Percentiles rank a stretch among this genome's conserved stretches.
Conservation (phyloP, 306 rosid species). For the Begonia fuchsioides region DNA sequence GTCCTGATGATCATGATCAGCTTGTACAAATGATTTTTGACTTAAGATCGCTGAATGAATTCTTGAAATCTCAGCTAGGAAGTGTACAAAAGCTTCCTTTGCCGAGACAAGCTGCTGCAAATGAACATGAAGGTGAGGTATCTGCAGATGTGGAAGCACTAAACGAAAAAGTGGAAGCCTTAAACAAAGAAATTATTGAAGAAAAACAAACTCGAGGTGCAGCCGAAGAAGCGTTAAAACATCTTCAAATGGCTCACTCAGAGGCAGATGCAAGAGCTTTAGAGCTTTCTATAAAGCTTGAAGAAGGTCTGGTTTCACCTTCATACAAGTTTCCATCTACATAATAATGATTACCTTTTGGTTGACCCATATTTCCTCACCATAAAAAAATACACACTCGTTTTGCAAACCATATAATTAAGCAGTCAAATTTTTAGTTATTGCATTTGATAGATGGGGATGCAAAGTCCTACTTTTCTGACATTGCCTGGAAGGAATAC, state of each 20-base stretch:
- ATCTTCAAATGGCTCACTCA: conserved; percentile 44
- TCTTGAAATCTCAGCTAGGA: conserved; percentile 66
- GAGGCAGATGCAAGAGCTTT: conserved; percentile 70
- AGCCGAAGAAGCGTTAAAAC: conserved; percentile 82
- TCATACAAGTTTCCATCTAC: too few species aligned
- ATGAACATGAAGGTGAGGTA: conserved; percentile 18
- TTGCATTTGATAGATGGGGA: too few species aligned
- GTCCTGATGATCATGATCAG: conserved; percentile 36
- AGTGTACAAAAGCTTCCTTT: conserved; percentile 19
- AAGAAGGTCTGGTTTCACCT: conserved; percentile 50
- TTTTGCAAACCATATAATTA: too few species aligned
- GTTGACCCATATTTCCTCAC: too few species aligned
- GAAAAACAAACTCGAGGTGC: conserved; percentile 80
- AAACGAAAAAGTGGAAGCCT: conserved; percentile 33
- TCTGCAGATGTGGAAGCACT: conserved; percentile 35
- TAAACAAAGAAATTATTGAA: conserved; percentile 47
- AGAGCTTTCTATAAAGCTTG: conserved; percentile 68
- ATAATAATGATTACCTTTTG: too few species aligned
- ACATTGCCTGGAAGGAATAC: too few species aligned
- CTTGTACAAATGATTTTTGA: conserved; percentile 57
- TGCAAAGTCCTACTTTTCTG: too few species aligned
- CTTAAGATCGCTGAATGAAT: conserved; percentile 61
- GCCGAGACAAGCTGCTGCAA: conserved; percentile 17
- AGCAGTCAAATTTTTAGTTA: too few species aligned
- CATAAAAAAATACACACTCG: too few species aligned